Evolutionary conservation across 257 asterid species (phyloP).

Genomic region (Leonotis leonurus): DNA sequence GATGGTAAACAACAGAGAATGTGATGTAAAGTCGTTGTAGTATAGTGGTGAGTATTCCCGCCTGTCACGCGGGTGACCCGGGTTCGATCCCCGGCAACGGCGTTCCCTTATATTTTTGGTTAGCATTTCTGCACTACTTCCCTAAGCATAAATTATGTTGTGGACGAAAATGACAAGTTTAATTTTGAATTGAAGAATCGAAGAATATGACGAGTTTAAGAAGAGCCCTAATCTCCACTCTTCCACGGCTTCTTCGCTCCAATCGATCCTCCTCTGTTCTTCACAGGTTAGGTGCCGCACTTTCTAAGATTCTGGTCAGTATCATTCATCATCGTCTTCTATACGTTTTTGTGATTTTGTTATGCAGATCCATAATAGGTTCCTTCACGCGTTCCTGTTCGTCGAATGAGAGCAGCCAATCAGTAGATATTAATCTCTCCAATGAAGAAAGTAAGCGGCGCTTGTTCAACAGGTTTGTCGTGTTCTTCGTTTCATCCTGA

Average conservation of each 20-base stretch:
- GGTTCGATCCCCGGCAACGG: constrained; percentile 99
- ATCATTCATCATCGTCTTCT: not conserved
- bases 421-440: constrained; percentile 53
- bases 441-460: constrained; percentile 76
- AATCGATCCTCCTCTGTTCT: not conserved
- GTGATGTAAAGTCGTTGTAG: constrained; percentile 97
- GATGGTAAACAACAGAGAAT: no score
- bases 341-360: not conserved
- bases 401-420: constrained; percentile 26
- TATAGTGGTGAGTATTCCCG: constrained; percentile 94
- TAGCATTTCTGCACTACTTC: no score
- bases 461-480: constrained; percentile 55
- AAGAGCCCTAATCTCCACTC: constrained; percentile 5
- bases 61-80: constrained; percentile 99
- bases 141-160: no score
- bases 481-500: no score
- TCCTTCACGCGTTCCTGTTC: constrained; percentile 43
- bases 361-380: constrained; percentile 41
- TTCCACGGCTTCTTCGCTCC: constrained; percentile 4
- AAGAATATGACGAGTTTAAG: constrained; percentile 9
- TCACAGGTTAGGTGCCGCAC: not conserved
- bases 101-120: no score
- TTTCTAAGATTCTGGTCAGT: not conserved
- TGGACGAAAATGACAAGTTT: no score
- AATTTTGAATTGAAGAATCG: no score